Conservation (phyloP, 192 early-diverging fungal genomes). For the Coemansia sp. region DNA sequence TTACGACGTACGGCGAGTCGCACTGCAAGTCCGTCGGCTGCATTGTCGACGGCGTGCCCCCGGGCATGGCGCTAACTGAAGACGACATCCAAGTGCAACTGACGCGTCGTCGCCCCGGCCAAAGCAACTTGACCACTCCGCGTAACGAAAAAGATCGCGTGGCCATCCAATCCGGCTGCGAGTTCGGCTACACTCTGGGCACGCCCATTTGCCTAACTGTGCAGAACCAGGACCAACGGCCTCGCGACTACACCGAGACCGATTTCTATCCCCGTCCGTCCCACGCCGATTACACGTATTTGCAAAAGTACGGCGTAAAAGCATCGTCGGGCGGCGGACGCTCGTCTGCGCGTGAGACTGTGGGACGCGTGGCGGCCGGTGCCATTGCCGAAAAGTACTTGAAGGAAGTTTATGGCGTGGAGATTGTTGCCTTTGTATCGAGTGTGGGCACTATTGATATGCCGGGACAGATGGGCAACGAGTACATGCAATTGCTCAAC, state of each 20-base stretch:
- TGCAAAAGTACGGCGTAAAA: conserved; percentile 95
- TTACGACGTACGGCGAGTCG: conserved; percentile 96
- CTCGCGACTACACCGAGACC: conserved; percentile 94
- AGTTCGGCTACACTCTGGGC: conserved; percentile 88
- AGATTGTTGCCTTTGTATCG: conserved; percentile 92
- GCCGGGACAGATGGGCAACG: conserved; percentile 46
- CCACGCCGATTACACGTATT: conserved; percentile 97
- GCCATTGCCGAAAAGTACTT: conserved; percentile 99
- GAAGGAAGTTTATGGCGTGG: conserved; percentile 70
- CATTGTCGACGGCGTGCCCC: conserved; percentile 94
- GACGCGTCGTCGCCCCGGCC: conserved; percentile 89
- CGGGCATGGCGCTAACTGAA: conserved; percentile 87
- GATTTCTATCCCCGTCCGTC: conserved; percentile 94
- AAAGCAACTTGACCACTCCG: conserved; percentile 95
- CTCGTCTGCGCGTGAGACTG: conserved; percentile 92
- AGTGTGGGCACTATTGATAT: conserved; percentile 83
- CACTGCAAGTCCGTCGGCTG: conserved; percentile 98
- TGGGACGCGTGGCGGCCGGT: conserved; percentile 93
- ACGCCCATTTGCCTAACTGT: conserved; percentile 93
- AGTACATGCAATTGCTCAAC: conserved; percentile 66
- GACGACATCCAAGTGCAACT: conserved; percentile 90
- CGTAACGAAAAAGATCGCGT: conserved; percentile 95
- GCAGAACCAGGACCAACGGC: conserved; percentile 93
- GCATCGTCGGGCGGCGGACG: conserved; percentile 92
- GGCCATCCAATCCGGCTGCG: conserved; percentile 88